These are phyloP conservation scores for Prinsepia uniflora DNA, from an alignment of 306 rosid species.

Conservation along the genomic window DNA sequence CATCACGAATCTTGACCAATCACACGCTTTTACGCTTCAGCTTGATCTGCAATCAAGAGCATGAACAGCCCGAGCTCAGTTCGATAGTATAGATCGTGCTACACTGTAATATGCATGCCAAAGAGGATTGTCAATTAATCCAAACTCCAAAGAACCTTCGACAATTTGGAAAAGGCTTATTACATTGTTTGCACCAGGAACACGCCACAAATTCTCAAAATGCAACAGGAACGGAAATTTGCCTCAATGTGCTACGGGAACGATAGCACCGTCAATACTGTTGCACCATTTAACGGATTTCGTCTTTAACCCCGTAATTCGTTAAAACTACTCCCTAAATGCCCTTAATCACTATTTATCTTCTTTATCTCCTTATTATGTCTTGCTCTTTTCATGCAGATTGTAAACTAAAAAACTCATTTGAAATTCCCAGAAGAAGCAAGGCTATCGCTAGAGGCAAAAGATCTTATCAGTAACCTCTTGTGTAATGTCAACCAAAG, in stretches of 20 bases:
- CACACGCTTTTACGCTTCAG: neutral
- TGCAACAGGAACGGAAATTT: no score
- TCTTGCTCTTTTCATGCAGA: conserved; percentile 40
- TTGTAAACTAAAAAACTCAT: conserved; percentile 93
- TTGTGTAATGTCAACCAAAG: no score
- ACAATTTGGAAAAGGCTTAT: conserved; percentile 6
- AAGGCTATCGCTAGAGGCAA: conserved; percentile 72
- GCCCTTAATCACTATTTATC: no score
- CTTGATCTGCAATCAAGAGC: neutral
- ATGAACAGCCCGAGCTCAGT: neutral
- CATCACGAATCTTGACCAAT: neutral
- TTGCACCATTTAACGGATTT: no score
- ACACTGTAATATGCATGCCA: neutral
- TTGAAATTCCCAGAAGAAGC: conserved; percentile 98
- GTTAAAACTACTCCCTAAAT: no score
- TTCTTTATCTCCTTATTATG: no score
- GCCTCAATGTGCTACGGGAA: no score
- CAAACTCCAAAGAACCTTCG: neutral
- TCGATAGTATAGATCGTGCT: neutral
- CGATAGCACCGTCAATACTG: no score
- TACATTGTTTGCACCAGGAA: no score
- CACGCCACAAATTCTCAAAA: no score
- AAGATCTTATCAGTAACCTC: conserved; percentile 63
- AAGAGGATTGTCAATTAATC: neutral
- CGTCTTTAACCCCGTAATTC: no score